Evolutionary conservation across 345 rosid species (phyloP).

Genomic region (Eucalyptus regnans): DNA sequence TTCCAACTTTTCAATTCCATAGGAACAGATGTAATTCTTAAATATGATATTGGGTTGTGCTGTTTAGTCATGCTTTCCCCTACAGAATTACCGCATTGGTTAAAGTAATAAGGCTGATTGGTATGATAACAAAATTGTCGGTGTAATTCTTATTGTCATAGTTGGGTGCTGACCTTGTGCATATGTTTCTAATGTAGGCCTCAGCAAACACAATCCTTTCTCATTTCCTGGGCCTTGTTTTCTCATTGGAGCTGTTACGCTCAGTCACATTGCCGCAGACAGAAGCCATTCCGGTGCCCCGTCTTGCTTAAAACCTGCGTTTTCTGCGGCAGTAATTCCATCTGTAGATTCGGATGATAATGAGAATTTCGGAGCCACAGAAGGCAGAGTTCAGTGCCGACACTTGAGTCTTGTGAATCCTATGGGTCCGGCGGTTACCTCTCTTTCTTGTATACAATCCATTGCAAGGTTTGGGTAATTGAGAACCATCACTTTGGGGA

Average conservation of each 20-base stretch:
- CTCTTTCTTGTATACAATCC: not conserved
- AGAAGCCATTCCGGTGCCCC: slow-evolving; percentile 37
- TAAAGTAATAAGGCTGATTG: not conserved
- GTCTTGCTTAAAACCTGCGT: slow-evolving; percentile 23
- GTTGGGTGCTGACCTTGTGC: not conserved
- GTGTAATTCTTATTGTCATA: not conserved
- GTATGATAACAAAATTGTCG: not conserved
- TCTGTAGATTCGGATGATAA: not conserved
- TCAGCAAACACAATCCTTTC: slow-evolving; percentile 91
- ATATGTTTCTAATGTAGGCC: slow-evolving; percentile 47
- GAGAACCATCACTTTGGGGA: not conserved
- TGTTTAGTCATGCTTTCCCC: not conserved
- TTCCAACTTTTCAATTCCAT: not conserved
- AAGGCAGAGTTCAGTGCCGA: not conserved
- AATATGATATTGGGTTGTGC: not conserved
- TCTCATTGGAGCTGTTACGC: slow-evolving; percentile 84
- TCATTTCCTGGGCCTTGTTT: slow-evolving; percentile 86
- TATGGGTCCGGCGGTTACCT: not conserved
- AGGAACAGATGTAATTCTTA: not conserved
- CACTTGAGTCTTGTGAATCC: not conserved
- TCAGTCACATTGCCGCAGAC: slow-evolving; percentile 72
- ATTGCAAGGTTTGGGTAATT: not conserved
- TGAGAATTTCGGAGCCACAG: not conserved
- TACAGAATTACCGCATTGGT: not conserved
- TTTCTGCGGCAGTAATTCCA: not conserved